These are phyloP conservation scores for Candida morakotiae DNA, from an alignment of 805 yeast species.

Conservation along the genomic window DNA sequence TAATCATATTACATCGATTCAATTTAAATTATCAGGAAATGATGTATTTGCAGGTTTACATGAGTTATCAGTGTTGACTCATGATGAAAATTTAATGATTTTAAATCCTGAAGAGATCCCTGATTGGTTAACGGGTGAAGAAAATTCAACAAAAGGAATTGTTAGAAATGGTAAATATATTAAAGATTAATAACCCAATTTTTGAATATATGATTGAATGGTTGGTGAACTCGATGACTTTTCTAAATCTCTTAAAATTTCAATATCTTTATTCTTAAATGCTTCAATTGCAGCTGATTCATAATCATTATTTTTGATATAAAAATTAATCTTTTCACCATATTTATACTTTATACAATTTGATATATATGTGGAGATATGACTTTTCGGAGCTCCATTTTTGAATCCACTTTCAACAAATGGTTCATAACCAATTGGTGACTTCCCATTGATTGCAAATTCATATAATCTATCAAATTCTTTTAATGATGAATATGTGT, in stretches of 20 bases:
- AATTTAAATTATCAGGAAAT: slow-evolving; percentile 49
- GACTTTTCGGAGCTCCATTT: slow-evolving; percentile 50
- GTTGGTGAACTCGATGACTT: not conserved
- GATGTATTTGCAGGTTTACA: slow-evolving; percentile 80
- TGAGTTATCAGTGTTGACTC: slow-evolving; percentile 45
- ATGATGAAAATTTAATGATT: slow-evolving; percentile 26
- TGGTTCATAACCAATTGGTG: slow-evolving; percentile 70
- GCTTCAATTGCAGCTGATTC: slow-evolving; percentile 50
- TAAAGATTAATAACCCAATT: slow-evolving; percentile 21
- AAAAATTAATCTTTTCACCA: slow-evolving; percentile 47
- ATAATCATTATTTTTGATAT: slow-evolving; percentile 48
- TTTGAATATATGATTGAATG: slow-evolving; percentile 19
- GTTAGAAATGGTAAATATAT: slow-evolving; percentile 14
- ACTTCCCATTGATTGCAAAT: slow-evolving; percentile 35
- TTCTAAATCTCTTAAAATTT: slow-evolving; percentile 9
- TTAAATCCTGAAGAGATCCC: slow-evolving; percentile 60
- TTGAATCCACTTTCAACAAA: slow-evolving; percentile 51
- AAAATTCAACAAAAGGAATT: slow-evolving; percentile 49
- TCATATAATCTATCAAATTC: slow-evolving; percentile 34
- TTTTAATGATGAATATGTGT: slow-evolving; percentile 20
- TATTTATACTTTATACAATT: slow-evolving; percentile 45
- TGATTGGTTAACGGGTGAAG: slow-evolving; percentile 77
- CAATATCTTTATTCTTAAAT: slow-evolving; percentile 39
- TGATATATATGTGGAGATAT: slow-evolving; percentile 57
- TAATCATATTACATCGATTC: slow-evolving; percentile 19